Base-by-base conservation (phyloP, 345 rosid species). In the Nephelium lappaceum region DNA sequence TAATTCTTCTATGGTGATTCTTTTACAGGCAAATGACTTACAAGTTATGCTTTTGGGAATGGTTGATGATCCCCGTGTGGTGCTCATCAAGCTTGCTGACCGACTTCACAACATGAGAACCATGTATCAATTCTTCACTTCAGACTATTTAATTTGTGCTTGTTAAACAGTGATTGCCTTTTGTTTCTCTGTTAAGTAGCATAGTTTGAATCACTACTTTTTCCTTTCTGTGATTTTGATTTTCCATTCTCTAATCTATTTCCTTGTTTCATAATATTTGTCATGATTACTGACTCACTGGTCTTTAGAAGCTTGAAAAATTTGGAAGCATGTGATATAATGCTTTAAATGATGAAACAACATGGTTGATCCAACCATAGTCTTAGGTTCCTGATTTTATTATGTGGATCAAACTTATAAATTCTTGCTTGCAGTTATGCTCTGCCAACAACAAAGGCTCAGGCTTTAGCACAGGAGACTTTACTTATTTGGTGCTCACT, bases 21-120 rank as follows among this genome's bases (percentile, higher is more conserved):
- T 69, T 78, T 42, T 5, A 80, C 51, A 91, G 95, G 95, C 89
- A 62, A 84, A 90, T 72, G 86, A 90, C 82, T 66, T 91, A 67
- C 86, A 89, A 76, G 85, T 89, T 78, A 90, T 91, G 95, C 93
- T 91, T 65, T 74, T 91, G 87, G 95, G 93, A 58, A 91, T 91
- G 95, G 91, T 91, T 80, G 89, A 90, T 76, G 95, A 91, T 87
- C 95, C 95, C 58, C 87, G 93, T 16, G 93, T 91, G 78, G 91
- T 91, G 83, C 95, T 91, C 5, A 86, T 91, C 90, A 91, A 91
- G 90, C 92, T 91, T 81, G 93, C 95, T 0, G 95, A 91, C 80
- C 91, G 93, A 79, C 92, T 91, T 76, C 95, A 91, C 89, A 91
- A 90, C 76, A 90, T 91, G 95, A 91, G 95, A 80, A 91, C 95